Percentiles rank a stretch among this genome's conserved stretches.
Conservation (phyloP, 108 stramenopile genomes). For the Skeletonema potamos region DNA sequence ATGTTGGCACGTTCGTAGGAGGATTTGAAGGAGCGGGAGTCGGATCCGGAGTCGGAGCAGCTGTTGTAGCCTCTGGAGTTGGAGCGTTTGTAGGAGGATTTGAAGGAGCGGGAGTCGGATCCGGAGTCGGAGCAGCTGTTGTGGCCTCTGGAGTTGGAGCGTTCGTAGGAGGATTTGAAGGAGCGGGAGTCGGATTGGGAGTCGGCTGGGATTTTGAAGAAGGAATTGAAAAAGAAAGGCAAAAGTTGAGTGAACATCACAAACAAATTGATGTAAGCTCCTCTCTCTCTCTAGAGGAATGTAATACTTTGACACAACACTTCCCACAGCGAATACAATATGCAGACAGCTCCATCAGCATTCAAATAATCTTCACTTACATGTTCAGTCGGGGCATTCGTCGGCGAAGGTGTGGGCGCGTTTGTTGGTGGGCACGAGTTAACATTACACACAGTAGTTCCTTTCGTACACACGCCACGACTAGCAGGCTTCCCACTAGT, state of each 20-base stretch:
- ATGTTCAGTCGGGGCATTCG: background rate
- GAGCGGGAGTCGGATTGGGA: background rate
- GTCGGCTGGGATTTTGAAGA: background rate
- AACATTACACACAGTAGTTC: background rate
- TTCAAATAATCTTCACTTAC: background rate
- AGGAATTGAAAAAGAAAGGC: no score
- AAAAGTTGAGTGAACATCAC: no score
- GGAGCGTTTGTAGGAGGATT: background rate
- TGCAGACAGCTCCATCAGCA: no score
- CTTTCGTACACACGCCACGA: background rate
- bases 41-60: background rate
- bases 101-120: background rate
- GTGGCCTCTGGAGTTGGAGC: background rate
- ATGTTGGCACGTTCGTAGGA: background rate
- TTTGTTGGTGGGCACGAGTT: background rate
- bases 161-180: background rate
- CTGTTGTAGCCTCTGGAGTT: background rate
- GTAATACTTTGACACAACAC: no score
- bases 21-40: background rate
- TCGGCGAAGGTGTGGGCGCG: background rate
- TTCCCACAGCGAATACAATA: no score
- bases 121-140: background rate
- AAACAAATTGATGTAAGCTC: no score
- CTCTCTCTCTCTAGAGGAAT: no score
- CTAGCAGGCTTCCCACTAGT: background rate